Conservation (phyloP, 108 stramenopile genomes). For the Nitzschia inconspicua region DNA sequence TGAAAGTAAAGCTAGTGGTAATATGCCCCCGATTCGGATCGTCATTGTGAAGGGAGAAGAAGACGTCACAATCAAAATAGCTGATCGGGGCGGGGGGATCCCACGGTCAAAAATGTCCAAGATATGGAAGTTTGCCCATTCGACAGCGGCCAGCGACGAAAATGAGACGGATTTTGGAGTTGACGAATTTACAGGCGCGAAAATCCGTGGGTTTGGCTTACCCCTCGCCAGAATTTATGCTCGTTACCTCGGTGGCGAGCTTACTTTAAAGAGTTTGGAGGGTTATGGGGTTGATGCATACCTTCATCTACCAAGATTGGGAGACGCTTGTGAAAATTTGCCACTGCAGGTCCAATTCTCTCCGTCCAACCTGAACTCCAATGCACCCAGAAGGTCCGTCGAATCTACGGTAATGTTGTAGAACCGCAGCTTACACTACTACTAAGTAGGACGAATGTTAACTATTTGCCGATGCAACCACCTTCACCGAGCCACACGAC, state of each 20-base stretch:
- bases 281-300: conserved; percentile 99
- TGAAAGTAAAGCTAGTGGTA: conserved; percentile 3
- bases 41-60: conserved; percentile 96
- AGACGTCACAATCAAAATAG: conserved; percentile 97
- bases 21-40: conserved; percentile 77
- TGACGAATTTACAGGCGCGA: conserved; percentile 47
- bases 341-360: conserved; percentile 62
- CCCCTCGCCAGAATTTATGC: conserved; percentile 95
- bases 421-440: no score
- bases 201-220: conserved; percentile 92
- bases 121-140: conserved; percentile 96
- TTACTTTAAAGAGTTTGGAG: conserved; percentile 94
- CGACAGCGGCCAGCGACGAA: conserved; percentile 69
- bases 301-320: conserved; percentile 85
- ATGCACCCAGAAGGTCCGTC: conserved; percentile 18
- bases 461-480: no score
- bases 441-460: no score
- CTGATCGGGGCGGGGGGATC: conserved; percentile 96
- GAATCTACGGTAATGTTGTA: no score
- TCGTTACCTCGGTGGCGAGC: conserved; percentile 97
- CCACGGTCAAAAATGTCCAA: conserved; percentile 84
- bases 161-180: conserved; percentile 56
- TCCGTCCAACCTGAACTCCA: conserved; percentile 78
- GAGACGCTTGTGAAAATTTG: conserved; percentile 84
- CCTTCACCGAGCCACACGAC: no score